Percentiles rank a stretch among this genome's conserved stretches.
phyloP scores from a whole-genome alignment of 129 eudicot species.

The Helianthus annuus region HanXRQr2.0-SUNRISE NC_035435.2:175861896-175862395 shows the following conservation, averaged over 20 bases:
- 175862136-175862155: too few species aligned
- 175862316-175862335: background rate
- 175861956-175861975: background rate
- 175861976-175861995: too few species aligned
- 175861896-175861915: slow-evolving; percentile 66
- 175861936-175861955: slow-evolving; percentile 81
- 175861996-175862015: too few species aligned
- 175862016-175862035: too few species aligned
- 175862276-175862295: background rate
- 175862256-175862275: background rate
- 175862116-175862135: too few species aligned
- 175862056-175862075: too few species aligned
- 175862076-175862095: too few species aligned
- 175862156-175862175: too few species aligned
- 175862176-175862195: too few species aligned
- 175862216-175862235: background rate
- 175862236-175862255: background rate
- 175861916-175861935: slow-evolving; percentile 71
- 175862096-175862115: too few species aligned
- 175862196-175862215: too few species aligned
- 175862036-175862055: too few species aligned
- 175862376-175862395: background rate
- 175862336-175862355: background rate
- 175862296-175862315: background rate
- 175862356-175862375: background rate